Evolutionary conservation across 768 basidiomycete species (phyloP).

Genomic region (Hydnomerulius pinastri): DNA sequence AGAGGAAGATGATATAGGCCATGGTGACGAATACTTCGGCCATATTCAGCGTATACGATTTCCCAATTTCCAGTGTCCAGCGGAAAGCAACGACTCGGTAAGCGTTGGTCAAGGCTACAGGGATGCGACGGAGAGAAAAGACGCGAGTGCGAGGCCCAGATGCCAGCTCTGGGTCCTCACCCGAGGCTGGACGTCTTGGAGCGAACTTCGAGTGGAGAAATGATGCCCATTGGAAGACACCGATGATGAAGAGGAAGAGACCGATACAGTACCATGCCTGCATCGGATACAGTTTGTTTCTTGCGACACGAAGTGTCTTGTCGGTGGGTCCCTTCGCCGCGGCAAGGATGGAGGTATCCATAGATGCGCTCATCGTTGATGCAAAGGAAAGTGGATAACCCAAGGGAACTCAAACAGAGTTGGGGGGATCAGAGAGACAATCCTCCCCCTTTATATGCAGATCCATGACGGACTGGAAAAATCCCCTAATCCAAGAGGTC

Average conservation of each 20-base stretch:
- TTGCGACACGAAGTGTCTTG: neutral
- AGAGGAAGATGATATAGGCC: constrained; percentile 43
- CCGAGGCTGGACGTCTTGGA: neutral
- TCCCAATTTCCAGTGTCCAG: constrained; percentile 44
- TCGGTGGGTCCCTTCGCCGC: constrained; percentile 19
- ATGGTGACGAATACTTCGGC: constrained; percentile 49
- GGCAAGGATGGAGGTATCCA: neutral
- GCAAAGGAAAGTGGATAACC: neutral
- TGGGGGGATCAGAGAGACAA: neutral
- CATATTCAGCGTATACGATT: constrained; percentile 35
- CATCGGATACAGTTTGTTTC: constrained; percentile 7
- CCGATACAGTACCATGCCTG: constrained; percentile 15
- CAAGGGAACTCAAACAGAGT: neutral
- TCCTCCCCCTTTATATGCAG: neutral
- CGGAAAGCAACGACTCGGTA: constrained; percentile 51
- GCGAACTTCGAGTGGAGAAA: constrained; percentile 16
- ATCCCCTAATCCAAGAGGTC: neutral
- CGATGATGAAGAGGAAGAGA: constrained; percentile 13
- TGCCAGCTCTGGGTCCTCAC: constrained; percentile 4
- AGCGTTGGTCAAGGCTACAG: constrained; percentile 36
- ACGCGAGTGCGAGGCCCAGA: constrained; percentile 25
- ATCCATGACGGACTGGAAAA: neutral
- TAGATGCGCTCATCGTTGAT: neutral
- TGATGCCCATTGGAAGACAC: constrained; percentile 11
- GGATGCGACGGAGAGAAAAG: constrained; percentile 41